phyloP scores from a whole-genome alignment of 108 stramenopile species.

The Nitzschia sp. region DNA sequence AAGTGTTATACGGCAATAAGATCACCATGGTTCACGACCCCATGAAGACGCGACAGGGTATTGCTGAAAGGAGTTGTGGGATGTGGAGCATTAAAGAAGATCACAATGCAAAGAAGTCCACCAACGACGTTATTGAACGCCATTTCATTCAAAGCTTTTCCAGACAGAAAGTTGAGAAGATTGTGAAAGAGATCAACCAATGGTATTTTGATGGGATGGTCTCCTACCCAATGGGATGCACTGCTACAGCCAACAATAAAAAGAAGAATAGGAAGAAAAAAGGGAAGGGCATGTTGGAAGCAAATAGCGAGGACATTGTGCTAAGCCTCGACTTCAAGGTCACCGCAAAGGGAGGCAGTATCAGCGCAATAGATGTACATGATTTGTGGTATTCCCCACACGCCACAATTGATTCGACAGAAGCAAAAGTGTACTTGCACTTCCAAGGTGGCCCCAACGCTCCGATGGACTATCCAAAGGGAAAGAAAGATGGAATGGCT shows the following conservation, averaged over 20 bases:
- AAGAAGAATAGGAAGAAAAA: slow-evolving; percentile 25
- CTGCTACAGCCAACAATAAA: not conserved
- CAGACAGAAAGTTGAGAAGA: too few species aligned
- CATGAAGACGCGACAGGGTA: slow-evolving; percentile 23
- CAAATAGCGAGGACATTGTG: too few species aligned
- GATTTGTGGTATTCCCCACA: not conserved
- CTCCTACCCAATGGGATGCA: too few species aligned
- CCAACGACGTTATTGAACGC: not conserved
- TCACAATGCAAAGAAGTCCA: not conserved
- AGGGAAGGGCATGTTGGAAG: too few species aligned
- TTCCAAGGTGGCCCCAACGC: not conserved
- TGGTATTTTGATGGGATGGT: too few species aligned
- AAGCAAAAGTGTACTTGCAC: not conserved
- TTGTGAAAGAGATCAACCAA: too few species aligned
- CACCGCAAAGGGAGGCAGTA: slow-evolving; percentile 2
- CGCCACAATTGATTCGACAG: not conserved
- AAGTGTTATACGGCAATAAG: not conserved
- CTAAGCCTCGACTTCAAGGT: too few species aligned
- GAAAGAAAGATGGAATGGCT: slow-evolving; percentile 5
- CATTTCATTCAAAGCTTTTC: too few species aligned
- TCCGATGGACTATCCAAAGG: not conserved
- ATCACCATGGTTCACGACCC: slow-evolving; percentile 2
- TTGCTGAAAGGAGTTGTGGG: slow-evolving; percentile 26
- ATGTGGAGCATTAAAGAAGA: slow-evolving; percentile 16
- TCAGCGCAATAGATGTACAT: slow-evolving; percentile 45